phyloP scores from a whole-genome alignment of 2,329 filamentous ascomycete species.

The Trichoderma guizhouense region DNA sequence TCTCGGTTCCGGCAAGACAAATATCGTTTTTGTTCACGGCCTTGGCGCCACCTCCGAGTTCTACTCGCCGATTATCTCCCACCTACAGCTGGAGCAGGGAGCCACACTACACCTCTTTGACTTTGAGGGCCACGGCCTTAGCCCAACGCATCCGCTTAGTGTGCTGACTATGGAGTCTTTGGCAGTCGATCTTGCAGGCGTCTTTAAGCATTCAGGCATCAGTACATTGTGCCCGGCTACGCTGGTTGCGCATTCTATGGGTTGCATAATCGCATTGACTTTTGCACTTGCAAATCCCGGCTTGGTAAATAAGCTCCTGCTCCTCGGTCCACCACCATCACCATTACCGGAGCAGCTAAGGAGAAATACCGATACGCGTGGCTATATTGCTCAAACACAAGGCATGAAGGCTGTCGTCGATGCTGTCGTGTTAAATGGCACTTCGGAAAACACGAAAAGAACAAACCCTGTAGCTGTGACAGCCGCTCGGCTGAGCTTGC shows the following conservation, averaged over 20 bases:
- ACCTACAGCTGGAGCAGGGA: not conserved
- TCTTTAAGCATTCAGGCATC: not conserved
- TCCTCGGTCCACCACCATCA: not conserved
- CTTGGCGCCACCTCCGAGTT: not conserved
- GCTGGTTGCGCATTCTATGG: not conserved
- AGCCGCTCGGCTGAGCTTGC: not conserved
- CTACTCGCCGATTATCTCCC: not conserved
- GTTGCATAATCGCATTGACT: not conserved
- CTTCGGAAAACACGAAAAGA: not conserved
- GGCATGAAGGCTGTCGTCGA: not conserved
- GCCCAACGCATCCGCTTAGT: conserved; percentile 2
- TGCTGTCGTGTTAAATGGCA: not conserved
- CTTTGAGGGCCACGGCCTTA: conserved; percentile 9
- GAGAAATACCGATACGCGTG: not conserved
- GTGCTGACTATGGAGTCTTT: conserved; percentile 3
- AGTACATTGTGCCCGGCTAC: not conserved
- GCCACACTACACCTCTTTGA: not conserved
- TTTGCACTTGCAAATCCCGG: not conserved
- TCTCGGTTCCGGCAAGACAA: not conserved
- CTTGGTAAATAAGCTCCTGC: not conserved
- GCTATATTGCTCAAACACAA: not conserved
- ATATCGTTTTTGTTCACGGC: conserved; percentile 1
- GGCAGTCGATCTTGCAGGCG: not conserved
- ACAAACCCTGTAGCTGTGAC: not conserved
- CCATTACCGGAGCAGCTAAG: not conserved